Evolutionary conservation across 495 filamentous ascomycete species (phyloP).

Genomic region (Penicillium fimorum): DNA sequence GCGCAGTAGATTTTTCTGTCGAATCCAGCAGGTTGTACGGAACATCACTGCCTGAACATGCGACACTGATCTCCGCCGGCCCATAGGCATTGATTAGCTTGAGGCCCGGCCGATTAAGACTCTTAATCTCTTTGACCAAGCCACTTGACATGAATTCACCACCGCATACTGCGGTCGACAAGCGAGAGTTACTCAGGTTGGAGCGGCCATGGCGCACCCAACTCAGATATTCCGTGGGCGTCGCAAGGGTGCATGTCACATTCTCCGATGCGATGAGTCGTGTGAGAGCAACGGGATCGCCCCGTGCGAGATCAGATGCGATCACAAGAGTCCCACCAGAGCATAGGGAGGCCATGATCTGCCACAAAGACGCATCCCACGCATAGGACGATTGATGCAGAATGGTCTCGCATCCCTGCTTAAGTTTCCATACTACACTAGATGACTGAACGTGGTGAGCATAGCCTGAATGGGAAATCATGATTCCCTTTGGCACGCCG

Average conservation of each 20-base stretch:
- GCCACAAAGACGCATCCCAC: constrained; percentile 40
- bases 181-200: constrained; percentile 1
- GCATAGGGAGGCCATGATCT: constrained; percentile 32
- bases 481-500: constrained; percentile 39
- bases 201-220: constrained; percentile 33
- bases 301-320: constrained; percentile 20
- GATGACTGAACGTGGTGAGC: constrained; percentile 30
- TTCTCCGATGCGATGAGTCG: constrained; percentile 31
- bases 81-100: constrained; percentile 35
- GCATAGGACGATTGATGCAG: constrained; percentile 45
- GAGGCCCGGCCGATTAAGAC: constrained; percentile 20
- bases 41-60: constrained; percentile 22
- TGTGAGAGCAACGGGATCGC: constrained; percentile 33
- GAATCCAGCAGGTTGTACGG: constrained; percentile 8
- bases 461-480: constrained; percentile 31
- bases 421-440: constrained; percentile 17
- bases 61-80: constrained; percentile 31
- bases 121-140: constrained; percentile 21
- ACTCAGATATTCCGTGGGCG: constrained; percentile 41
- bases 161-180: constrained; percentile 14
- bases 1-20: background rate
- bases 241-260: constrained; percentile 39
- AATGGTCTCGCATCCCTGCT: constrained; percentile 22
- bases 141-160: constrained; percentile 22
- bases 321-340: constrained; percentile 37